Conservation (phyloP, 768 basidiomycete species). For the Tulasnella sp. region DNA sequence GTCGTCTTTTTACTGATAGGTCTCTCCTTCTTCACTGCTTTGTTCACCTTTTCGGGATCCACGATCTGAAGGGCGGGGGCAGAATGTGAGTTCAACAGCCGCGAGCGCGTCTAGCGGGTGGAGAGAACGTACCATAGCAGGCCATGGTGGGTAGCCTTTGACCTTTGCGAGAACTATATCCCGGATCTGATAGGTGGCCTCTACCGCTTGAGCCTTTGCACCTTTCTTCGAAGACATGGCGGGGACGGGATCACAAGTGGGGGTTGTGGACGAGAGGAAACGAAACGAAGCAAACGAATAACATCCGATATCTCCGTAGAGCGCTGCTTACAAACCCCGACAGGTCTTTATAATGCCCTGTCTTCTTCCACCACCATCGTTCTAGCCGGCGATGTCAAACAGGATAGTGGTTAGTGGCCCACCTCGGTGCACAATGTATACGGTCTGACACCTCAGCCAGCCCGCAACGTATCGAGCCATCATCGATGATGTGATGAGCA, state of each 20-base stretch:
- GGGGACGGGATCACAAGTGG: neutral
- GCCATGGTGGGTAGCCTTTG: conserved; percentile 93
- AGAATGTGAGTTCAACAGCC: conserved; percentile 8
- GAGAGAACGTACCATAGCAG: conserved; percentile 55
- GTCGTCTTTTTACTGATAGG: conserved; percentile 59
- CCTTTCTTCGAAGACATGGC: conserved; percentile 19
- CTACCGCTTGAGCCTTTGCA: conserved; percentile 13
- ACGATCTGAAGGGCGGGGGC: conserved; percentile 45
- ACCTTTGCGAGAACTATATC: conserved; percentile 88
- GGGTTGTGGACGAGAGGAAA: conserved; percentile 3
- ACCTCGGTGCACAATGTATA: conserved; percentile 27
- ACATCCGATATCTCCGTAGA: conserved; percentile 9
- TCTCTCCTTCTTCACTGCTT: conserved; percentile 51
- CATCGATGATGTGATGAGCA: conserved; percentile 89
- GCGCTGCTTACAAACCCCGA: conserved; percentile 1
- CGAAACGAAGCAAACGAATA: conserved; percentile 1
- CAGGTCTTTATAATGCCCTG: neutral
- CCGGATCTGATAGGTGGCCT: conserved; percentile 47
- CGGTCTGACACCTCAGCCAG: conserved; percentile 52
- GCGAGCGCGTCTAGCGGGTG: neutral
- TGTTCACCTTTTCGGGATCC: conserved; percentile 54
- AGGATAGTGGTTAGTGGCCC: conserved; percentile 93
- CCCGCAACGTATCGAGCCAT: conserved; percentile 82
- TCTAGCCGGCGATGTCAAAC: conserved; percentile 61
- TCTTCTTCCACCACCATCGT: conserved; percentile 7